Conservation (phyloP, 257 asterid species). For the Lantana camara region DNA sequence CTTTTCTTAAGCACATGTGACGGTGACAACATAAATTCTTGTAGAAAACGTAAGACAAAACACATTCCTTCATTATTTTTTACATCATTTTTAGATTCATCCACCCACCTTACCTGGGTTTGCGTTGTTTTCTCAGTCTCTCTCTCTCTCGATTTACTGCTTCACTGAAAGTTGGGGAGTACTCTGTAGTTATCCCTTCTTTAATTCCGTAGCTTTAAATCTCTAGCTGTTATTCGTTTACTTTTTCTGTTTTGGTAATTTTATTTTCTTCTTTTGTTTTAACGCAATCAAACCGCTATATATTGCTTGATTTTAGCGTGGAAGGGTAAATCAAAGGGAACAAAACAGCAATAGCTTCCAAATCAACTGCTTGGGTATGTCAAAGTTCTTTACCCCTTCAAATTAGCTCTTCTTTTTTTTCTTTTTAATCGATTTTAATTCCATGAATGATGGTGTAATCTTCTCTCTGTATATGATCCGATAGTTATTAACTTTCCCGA, state of each 20-base stretch:
- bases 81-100: slow-evolving; percentile 4
- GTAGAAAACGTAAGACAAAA: slow-evolving; percentile 24
- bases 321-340: slow-evolving; percentile 15
- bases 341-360: not conserved
- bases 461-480: not conserved
- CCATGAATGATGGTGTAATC: not conserved
- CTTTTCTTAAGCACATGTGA: slow-evolving; percentile 26
- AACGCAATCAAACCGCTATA: slow-evolving; percentile 10
- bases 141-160: not conserved
- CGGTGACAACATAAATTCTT: slow-evolving; percentile 26
- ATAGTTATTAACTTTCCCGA: not conserved
- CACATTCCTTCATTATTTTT: slow-evolving; percentile 22
- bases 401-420: not conserved
- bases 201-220: not conserved
- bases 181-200: not conserved
- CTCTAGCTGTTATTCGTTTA: not conserved
- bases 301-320: slow-evolving; percentile 21
- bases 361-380: slow-evolving; percentile 10
- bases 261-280: not conserved
- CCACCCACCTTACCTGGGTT: slow-evolving; percentile 14
- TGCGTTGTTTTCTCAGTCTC: not conserved
- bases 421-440: not conserved
- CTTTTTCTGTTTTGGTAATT: not conserved
- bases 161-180: slow-evolving; percentile 5
- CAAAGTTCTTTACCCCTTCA: not conserved